Evolutionary conservation across 257 asterid species (phyloP).

Genomic region (Fraxinus excelsior): DNA sequence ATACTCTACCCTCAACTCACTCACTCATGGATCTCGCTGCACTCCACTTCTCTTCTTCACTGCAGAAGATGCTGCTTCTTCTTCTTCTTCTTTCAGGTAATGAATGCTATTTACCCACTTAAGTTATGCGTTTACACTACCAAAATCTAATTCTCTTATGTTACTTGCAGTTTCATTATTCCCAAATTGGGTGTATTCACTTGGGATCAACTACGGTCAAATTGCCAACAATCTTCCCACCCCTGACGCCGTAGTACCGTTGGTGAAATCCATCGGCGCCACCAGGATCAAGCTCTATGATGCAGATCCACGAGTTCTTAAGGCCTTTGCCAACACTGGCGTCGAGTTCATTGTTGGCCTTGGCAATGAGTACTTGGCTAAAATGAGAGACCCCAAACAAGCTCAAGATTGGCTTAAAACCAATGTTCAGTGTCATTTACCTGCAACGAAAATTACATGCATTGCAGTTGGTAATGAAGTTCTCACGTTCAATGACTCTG

Average conservation of each 20-base stretch:
- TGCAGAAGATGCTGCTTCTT: background rate
- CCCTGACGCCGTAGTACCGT: constrained; percentile 61
- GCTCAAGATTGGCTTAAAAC: constrained; percentile 67
- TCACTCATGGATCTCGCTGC: background rate
- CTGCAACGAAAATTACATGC: constrained; percentile 67
- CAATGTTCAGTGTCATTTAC: constrained; percentile 63
- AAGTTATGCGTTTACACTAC: background rate
- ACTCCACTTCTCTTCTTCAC: constrained; percentile 1
- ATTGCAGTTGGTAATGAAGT: constrained; percentile 88
- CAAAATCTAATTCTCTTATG: background rate
- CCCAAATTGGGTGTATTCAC: constrained; percentile 33
- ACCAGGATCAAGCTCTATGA: constrained; percentile 79
- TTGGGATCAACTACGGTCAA: constrained; percentile 88
- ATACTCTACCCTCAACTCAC: background rate
- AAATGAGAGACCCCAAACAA: constrained; percentile 54
- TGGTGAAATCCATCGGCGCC: constrained; percentile 72
- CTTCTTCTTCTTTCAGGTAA: constrained; percentile 10
- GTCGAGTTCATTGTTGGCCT: constrained; percentile 74
- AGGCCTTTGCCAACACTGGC: constrained; percentile 79
- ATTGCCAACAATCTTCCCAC: constrained; percentile 81
- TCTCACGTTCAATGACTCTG: constrained; percentile 60
- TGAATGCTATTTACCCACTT: too few species aligned
- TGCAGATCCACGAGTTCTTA: constrained; percentile 70
- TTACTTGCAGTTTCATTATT: constrained; percentile 28
- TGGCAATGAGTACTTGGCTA: constrained; percentile 58